These are phyloP conservation scores for Pichia sporocuriosa DNA, from an alignment of 805 yeast species.

Conservation along the genomic window DNA sequence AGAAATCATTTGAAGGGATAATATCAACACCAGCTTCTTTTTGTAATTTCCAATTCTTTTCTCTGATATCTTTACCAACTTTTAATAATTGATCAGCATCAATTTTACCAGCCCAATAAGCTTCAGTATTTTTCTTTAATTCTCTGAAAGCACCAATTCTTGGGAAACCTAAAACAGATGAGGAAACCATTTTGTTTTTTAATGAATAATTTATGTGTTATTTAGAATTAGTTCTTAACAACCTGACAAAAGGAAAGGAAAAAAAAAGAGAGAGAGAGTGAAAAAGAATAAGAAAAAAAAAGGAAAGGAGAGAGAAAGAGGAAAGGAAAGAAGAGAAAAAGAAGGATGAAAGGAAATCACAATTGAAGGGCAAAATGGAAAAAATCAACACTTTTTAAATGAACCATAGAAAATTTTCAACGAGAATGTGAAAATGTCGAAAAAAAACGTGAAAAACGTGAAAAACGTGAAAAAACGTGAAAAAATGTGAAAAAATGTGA, in stretches of 20 bases:
- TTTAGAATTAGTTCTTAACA: conserved; percentile 2
- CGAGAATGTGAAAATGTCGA: neutral
- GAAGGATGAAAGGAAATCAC: no score
- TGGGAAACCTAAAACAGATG: conserved; percentile 98
- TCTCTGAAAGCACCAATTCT: conserved; percentile 99
- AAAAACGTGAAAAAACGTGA: neutral
- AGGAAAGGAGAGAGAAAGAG: neutral
- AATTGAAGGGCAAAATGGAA: no score
- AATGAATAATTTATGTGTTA: neutral
- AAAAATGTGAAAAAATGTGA: neutral
- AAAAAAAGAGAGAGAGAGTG: neutral
- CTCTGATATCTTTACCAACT: conserved; percentile 94
- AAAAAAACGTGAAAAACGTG: neutral
- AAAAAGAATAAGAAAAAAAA: neutral
- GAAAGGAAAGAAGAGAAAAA: neutral
- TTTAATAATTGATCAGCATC: conserved; percentile 78
- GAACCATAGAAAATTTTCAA: no score
- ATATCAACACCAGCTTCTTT: conserved; percentile 94
- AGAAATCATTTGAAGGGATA: conserved; percentile 96
- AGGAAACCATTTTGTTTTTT: conserved; percentile 70
- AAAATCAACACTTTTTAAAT: no score
- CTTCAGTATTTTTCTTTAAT: conserved; percentile 96
- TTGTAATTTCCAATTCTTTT: conserved; percentile 96
- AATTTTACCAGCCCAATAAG: conserved; percentile 97
- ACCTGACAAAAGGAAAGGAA: conserved; percentile 1